Evolutionary conservation across 768 basidiomycete species (phyloP), one percentile per base, ranked within the genome.

Genomic region (Agaricus subrufescens): DNA sequence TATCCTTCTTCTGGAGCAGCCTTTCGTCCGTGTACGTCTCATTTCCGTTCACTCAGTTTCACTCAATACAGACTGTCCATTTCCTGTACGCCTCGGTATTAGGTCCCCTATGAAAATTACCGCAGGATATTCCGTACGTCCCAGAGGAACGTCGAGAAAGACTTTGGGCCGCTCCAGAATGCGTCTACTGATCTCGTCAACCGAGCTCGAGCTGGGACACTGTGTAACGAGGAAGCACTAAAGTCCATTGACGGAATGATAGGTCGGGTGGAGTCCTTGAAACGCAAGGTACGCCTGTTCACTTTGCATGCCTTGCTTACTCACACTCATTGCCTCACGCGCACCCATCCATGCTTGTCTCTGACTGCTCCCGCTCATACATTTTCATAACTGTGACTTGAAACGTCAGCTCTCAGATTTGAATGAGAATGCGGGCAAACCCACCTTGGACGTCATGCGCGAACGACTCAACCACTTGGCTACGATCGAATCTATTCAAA

Each of bases 81-180:
- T n/a, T 19, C 37, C 19, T 19, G n/a, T 42, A 9, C 40, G 19
- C n/a, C 19, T 42, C 12, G 34, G 11, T 34, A 48, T 61, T 19
- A 95, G 93, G 90, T 93, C 11, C 93, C 93, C 10, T 91, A 87
- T 70, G 93, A 95, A 73, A 89, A 89, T 62, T 90, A 92, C 65
- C 85, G 90, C 63, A 91, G 89, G 71, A 79, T 87, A n/a, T 94
- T 95, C 66, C 84, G 92, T 34, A 80, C 85, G 15, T 85, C 87
- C 0, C 91, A 93, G 67, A 85, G 84, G 71, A 79, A 85, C 59
- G 84, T 93, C 53, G 93, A 95, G 69, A 84, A 87, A 56, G 92
- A 94, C 63, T 69, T 90, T 42, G 79, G 77, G 14, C 74, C 79
- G 27, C 74, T 89, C 12, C 84, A 86, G 60, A 73, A 75, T 26